Conservation (phyloP, 1,139 yeast genomes). For the Saccharomyces hybrid region DNA sequence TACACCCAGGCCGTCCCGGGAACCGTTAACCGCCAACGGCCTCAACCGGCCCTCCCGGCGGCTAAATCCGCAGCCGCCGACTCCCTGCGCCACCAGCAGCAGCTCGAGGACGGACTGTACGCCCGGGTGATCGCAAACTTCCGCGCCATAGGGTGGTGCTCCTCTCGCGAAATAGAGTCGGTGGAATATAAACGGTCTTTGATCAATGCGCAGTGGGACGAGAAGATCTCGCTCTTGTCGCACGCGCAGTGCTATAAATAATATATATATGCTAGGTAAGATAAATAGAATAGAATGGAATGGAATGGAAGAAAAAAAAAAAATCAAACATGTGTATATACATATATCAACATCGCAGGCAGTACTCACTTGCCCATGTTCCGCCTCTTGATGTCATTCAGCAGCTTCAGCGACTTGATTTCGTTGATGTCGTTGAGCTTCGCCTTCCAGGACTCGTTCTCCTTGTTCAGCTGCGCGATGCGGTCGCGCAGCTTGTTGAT, state of each 20-base stretch:
- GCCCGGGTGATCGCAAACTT: neutral
- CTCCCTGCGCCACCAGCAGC: neutral
- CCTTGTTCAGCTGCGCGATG: constrained; percentile 21
- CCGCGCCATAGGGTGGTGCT: constrained; percentile 11
- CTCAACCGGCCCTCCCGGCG: too few relatives aligned
- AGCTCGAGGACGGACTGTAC: neutral
- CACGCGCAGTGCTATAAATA: neutral
- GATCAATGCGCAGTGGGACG: constrained; percentile 19
- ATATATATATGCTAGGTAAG: too few relatives aligned
- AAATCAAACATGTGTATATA: neutral
- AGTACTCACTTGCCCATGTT: constrained; percentile 3
- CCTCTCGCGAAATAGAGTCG: constrained; percentile 12
- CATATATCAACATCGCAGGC: too few relatives aligned
- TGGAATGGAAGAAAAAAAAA: neutral
- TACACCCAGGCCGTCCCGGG: too few relatives aligned
- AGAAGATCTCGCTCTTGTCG: constrained; percentile 8
- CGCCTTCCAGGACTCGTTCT: constrained; percentile 25
- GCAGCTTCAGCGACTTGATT: constrained; percentile 21
- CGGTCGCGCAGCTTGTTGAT: constrained; percentile 18
- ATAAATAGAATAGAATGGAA: too few relatives aligned
- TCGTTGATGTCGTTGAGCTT: constrained; percentile 25
- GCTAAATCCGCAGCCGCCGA: neutral
- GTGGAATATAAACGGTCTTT: constrained; percentile 13
- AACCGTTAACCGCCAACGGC: too few relatives aligned
- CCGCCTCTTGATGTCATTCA: constrained; percentile 21